Percentiles rank a stretch among this genome's conserved stretches.
phyloP scores from a whole-genome alignment of 2,329 filamentous ascomycete genomes.

The Cladosporium sp. region DNA sequence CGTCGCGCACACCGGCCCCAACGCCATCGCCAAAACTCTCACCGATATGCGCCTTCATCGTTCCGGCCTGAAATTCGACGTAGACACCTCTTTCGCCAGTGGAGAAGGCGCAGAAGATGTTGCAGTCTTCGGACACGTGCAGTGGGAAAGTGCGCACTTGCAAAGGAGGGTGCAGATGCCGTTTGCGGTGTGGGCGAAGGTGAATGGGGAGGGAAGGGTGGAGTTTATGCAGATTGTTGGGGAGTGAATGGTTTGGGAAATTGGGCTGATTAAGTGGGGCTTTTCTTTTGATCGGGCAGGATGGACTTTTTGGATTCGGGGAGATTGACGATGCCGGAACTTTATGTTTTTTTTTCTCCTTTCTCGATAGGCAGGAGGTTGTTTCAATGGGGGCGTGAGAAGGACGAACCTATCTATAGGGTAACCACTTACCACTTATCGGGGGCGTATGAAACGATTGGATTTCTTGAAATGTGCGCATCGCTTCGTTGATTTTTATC shows the following conservation, averaged over 20 bases:
- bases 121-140: slow-evolving; percentile 1
- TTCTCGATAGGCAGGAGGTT: too few relatives aligned
- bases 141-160: slow-evolving; percentile 8
- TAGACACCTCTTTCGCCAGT: not conserved
- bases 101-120: slow-evolving; percentile 1
- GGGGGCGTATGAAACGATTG: too few relatives aligned
- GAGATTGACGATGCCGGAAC: not conserved
- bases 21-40: slow-evolving; percentile 1
- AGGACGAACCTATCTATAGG: too few relatives aligned
- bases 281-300: not conserved
- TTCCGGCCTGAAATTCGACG: not conserved
- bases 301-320: not conserved
- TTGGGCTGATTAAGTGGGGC: not conserved
- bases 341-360: not conserved
- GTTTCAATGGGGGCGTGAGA: too few relatives aligned
- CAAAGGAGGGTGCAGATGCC: not conserved
- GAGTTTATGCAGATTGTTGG: slow-evolving; percentile 10
- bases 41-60: slow-evolving; percentile 4
- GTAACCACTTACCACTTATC: too few relatives aligned
- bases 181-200: slow-evolving; percentile 11
- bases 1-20: slow-evolving; percentile 4
- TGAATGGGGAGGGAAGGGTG: not conserved
- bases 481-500: slow-evolving; percentile 1
- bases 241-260: not conserved
- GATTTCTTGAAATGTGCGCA: not conserved